Evolutionary conservation across 257 asterid species (phyloP).

Genomic region (Cordia subcordata): DNA sequence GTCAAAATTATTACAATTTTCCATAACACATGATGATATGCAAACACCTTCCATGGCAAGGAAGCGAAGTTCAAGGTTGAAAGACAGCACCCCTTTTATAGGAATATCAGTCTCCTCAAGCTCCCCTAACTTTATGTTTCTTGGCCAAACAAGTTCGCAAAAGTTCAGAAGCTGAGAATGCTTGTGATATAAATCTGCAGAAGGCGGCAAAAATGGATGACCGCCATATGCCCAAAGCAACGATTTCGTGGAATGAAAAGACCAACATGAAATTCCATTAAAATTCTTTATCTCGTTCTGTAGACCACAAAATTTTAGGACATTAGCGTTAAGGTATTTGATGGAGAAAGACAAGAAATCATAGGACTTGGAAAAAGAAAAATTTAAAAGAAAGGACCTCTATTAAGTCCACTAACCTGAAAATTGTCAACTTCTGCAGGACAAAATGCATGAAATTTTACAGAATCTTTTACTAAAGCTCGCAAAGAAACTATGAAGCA

Average conservation of each 20-base stretch:
- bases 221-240: conserved; percentile 92
- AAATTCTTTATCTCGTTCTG: conserved; percentile 43
- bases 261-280: conserved; percentile 30
- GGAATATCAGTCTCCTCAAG: conserved; percentile 33
- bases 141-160: conserved; percentile 67
- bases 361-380: background rate
- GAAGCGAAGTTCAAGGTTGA: conserved; percentile 55
- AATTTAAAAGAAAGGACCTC: background rate
- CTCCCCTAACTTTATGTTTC: conserved; percentile 30
- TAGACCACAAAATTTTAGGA: conserved; percentile 17
- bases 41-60: conserved; percentile 75
- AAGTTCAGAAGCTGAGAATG: conserved; percentile 48
- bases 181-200: conserved; percentile 56
- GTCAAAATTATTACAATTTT: conserved; percentile 32
- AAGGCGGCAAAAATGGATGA: conserved; percentile 70
- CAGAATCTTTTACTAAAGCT: conserved; percentile 48
- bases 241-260: conserved; percentile 49
- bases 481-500: conserved; percentile 48
- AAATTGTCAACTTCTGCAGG: conserved; percentile 54
- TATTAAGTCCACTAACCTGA: conserved; percentile 42
- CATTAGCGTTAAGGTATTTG: conserved; percentile 3
- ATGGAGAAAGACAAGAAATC: background rate
- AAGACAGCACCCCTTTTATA: conserved; percentile 48
- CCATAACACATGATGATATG: conserved; percentile 61
- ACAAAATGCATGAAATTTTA: conserved; percentile 38